phyloP scores from a whole-genome alignment of 2,329 filamentous ascomycete genomes.

The Biscogniauxia sp. region DNA sequence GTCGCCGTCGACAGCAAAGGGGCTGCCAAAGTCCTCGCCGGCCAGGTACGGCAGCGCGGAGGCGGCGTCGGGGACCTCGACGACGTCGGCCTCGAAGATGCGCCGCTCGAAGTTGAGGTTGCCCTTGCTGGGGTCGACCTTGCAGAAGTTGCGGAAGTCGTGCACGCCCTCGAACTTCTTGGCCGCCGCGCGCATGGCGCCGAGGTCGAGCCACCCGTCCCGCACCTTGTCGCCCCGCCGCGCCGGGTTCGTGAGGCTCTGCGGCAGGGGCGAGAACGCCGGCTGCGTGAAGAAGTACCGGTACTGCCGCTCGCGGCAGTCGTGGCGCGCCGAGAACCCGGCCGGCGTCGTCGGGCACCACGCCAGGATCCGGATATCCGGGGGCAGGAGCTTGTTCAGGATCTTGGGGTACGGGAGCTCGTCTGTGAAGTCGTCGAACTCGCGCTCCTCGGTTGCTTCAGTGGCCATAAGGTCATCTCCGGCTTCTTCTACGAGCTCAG shows the following conservation, averaged over 20 bases:
- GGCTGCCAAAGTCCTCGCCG: constrained; percentile 42
- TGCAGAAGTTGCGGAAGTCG: constrained; percentile 97
- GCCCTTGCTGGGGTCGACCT: constrained; percentile 86
- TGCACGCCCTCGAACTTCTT: constrained; percentile 77
- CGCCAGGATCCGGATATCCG: constrained; percentile 85
- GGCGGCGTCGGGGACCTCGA: constrained; percentile 58
- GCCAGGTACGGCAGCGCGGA: constrained; percentile 57
- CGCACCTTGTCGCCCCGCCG: constrained; percentile 35
- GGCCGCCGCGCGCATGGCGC: constrained; percentile 80
- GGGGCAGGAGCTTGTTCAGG: constrained; percentile 82
- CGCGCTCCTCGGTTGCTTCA: constrained; percentile 23
- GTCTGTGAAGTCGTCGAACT: constrained; percentile 68
- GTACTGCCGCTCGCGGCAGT: constrained; percentile 87
- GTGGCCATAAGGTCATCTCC: constrained; percentile 14
- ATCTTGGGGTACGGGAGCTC: constrained; percentile 82
- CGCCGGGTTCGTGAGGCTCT: constrained; percentile 46
- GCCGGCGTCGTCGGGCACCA: constrained; percentile 84
- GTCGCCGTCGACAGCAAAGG: constrained; percentile 17
- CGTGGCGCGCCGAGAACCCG: constrained; percentile 87
- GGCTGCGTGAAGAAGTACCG: constrained; percentile 98
- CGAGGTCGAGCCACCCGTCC: constrained; percentile 82
- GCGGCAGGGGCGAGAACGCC: constrained; percentile 69
- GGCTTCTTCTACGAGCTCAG: constrained; percentile 1
- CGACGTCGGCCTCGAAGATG: constrained; percentile 78
- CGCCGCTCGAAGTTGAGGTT: constrained; percentile 77